Percentiles rank a stretch among this genome's conserved stretches.
Conservation (phyloP, 2,329 filamentous ascomycete genomes). For the Cladorrhinum sp. region DNA sequence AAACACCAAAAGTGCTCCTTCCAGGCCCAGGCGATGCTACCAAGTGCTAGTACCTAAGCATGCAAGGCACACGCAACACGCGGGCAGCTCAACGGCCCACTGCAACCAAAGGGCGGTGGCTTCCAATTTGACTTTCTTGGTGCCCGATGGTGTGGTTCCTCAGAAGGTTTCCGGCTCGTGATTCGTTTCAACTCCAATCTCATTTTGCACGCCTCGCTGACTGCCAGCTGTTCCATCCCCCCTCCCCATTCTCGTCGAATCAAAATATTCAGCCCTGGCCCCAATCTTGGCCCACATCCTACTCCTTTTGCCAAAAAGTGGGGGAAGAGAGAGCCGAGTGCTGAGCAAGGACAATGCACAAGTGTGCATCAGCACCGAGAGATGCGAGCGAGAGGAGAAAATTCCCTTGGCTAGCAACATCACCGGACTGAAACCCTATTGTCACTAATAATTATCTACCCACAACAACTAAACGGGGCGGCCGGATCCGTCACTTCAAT, state of each 20-base stretch:
- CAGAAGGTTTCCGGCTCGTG: not conserved
- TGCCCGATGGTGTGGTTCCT: not conserved
- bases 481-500: not conserved
- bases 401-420: not conserved
- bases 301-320: not conserved
- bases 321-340: not conserved
- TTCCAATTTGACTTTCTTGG: not conserved
- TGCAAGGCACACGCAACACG: not conserved
- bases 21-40: not conserved
- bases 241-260: not conserved
- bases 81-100: not conserved
- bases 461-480: not conserved
- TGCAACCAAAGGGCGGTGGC: not conserved
- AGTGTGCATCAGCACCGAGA: not conserved
- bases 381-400: not conserved
- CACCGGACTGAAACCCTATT: not conserved
- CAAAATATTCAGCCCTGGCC: not conserved
- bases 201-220: not conserved
- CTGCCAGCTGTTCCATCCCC: not conserved
- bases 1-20: not conserved
- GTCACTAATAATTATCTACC: not conserved
- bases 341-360: not conserved
- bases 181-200: not conserved
- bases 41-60: not conserved
- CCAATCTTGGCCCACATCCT: not conserved